A percentile compares a stretch with the other conserved stretches of the same genome.
phyloP scores from a whole-genome alignment of 495 filamentous ascomycete species.

The Amorphotheca resinae region DNA sequence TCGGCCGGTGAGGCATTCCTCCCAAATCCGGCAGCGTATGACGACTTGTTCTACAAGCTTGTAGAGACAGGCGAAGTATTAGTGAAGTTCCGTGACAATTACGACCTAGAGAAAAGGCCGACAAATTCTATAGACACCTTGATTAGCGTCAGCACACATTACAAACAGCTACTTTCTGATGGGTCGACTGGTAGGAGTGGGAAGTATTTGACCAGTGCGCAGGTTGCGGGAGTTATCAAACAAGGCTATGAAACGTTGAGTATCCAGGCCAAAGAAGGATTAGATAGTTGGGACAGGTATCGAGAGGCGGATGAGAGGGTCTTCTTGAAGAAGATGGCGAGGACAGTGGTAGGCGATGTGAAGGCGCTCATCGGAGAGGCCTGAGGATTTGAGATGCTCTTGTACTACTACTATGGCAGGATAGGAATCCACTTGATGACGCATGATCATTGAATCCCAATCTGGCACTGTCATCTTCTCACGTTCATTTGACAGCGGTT shows the following conservation, averaged over 20 bases:
- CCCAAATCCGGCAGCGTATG: constrained; percentile 78
- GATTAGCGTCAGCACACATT: constrained; percentile 75
- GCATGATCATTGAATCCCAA: neutral
- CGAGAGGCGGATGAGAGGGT: constrained; percentile 65
- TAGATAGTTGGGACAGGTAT: constrained; percentile 68
- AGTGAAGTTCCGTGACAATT: constrained; percentile 69
- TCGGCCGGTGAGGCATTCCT: constrained; percentile 83
- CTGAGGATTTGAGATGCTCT: constrained; percentile 11
- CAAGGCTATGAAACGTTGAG: constrained; percentile 89
- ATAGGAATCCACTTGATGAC: neutral
- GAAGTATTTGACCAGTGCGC: constrained; percentile 60
- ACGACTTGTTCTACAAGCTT: constrained; percentile 96
- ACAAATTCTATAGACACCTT: constrained; percentile 69
- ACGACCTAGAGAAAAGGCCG: constrained; percentile 38
- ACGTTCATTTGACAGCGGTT: too few relatives aligned
- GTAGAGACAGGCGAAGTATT: constrained; percentile 83
- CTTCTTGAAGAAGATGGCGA: constrained; percentile 74
- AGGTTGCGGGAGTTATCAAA: constrained; percentile 86
- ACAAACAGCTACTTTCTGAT: constrained; percentile 66
- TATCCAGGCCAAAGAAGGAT: constrained; percentile 69
- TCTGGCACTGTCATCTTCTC: too few relatives aligned
- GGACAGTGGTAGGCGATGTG: constrained; percentile 61
- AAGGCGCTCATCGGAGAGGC: constrained; percentile 27
- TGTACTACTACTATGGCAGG: neutral
- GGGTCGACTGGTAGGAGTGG: constrained; percentile 35